Base-by-base conservation (phyloP, 345 rosid species). In the Moringa oleifera region DNA sequence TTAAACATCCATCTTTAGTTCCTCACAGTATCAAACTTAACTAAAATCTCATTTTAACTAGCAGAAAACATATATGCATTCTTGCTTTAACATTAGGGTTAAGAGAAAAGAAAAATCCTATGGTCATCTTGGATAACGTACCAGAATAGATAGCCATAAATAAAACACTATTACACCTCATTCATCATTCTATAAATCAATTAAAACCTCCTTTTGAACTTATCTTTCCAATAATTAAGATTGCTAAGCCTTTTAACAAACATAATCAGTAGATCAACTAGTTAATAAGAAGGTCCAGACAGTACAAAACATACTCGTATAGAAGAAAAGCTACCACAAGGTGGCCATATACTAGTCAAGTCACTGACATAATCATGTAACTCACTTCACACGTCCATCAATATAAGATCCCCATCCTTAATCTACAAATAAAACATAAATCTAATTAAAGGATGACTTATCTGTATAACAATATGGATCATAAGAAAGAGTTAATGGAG, bases 351-450 rank as follows among this genome's bases (percentile, higher is more conserved):
- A 28, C 99, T 89, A 61, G 99, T 88, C 69, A 94, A 88, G 72
- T 94, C 97, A 70, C 99, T 94, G 70, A 75, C 87, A 74, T 94
- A 94, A 63, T 95, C 95, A 79, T 94, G 95, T 67, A 90, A 78
- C 81, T 94, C 97, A 71, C 97, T 90, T 57, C 99, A 97, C 72
- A 94, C 81, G 72, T 90, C 99, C 97, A 94, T 75, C 85, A 94
- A 76, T 74, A 88, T 92, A 79, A 94, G 90, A 75, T 94, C 86
- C 53, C 86, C 96, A 70, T 86, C 82, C 56, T 72, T 73, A 71
- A 94, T 76, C 99, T 90, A 85, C 67, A 82, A 73, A 45, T 53
- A 53, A 20, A 51, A 5, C 49, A 2, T 7, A 23, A 54, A 56
- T 51, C 24, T 55, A 25, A 28, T 46, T 33, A 54, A 25, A 12